phyloP scores from a whole-genome alignment of 768 basidiomycete species.

The Gymnopilus dilepis region DNA sequence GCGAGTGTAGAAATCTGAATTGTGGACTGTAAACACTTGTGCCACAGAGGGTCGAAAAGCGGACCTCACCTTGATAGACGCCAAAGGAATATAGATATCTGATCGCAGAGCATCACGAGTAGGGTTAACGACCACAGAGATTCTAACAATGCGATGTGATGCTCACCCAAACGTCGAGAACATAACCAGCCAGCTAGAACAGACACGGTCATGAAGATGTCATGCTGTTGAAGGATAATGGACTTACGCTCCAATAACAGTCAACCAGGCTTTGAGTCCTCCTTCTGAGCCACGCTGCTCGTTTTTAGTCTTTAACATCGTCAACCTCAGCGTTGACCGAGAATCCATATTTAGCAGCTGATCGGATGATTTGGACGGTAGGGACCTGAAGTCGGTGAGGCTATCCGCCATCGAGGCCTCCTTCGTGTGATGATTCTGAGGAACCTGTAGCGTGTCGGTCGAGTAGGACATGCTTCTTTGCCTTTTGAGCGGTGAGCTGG shows the following conservation, averaged over 20 bases:
- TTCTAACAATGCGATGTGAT: background rate
- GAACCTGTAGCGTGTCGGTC: no score
- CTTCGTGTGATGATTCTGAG: background rate
- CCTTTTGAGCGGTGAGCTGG: no score
- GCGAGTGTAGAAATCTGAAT: slow-evolving; percentile 11
- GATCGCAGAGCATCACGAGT: background rate
- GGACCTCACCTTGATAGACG: slow-evolving; percentile 11
- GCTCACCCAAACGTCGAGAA: slow-evolving; percentile 12
- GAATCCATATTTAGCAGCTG: background rate
- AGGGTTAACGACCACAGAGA: background rate
- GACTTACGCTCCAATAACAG: slow-evolving; percentile 11
- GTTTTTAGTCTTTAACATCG: background rate
- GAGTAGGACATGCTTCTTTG: no score
- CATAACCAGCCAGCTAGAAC: slow-evolving; percentile 8
- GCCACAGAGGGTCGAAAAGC: background rate
- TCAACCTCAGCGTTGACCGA: no score
- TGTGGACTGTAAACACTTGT: no score
- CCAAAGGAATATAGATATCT: slow-evolving; percentile 15
- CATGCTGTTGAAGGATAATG: background rate
- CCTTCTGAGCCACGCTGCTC: background rate
- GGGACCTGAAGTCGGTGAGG: background rate
- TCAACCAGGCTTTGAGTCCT: slow-evolving; percentile 2
- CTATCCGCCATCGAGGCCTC: background rate
- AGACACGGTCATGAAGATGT: background rate
- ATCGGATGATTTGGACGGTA: background rate